A percentile compares a stretch with the other conserved stretches of the same genome.
Conservation (phyloP, 176 grass and related monocot genomes). For the Rhynchospora pubera region DNA sequence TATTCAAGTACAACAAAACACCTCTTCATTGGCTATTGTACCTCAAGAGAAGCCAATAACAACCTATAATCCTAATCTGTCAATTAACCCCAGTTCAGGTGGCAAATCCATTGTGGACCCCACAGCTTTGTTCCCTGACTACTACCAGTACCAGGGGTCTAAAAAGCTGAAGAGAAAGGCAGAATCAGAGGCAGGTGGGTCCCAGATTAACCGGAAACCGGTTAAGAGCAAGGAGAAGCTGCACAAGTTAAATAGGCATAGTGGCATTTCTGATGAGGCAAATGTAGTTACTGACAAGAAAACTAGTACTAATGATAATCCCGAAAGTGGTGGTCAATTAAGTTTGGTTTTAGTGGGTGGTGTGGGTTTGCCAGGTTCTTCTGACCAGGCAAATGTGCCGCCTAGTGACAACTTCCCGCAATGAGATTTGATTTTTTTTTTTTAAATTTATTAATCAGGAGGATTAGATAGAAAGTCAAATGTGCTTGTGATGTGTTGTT, state of each 20-base stretch:
- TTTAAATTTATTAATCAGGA: constrained; percentile 18
- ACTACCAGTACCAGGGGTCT: constrained; percentile 39
- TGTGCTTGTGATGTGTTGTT: neutral
- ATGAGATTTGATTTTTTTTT: constrained; percentile 3
- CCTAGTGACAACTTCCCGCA: neutral
- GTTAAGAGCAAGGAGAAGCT: constrained; percentile 44
- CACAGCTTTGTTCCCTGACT: constrained; percentile 31
- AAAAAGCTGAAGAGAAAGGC: constrained; percentile 70
- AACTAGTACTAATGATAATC: constrained; percentile 14
- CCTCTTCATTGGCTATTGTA: neutral
- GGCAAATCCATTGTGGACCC: constrained; percentile 26
- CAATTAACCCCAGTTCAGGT: constrained; percentile 16
- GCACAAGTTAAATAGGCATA: constrained; percentile 17
- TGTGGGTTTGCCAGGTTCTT: constrained; percentile 5
- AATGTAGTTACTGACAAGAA: constrained; percentile 28
- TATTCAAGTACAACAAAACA: constrained; percentile 19
- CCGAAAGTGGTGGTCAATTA: constrained; percentile 3
- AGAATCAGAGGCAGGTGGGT: constrained; percentile 37
- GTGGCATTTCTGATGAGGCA: constrained; percentile 28
- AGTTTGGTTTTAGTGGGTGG: neutral
- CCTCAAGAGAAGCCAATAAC: constrained; percentile 21
- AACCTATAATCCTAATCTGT: constrained; percentile 4
- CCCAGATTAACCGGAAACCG: constrained; percentile 43
- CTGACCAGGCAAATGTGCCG: neutral
- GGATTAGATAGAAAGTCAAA: neutral